Base-by-base conservation (phyloP, 805 yeast genomes). In the Osmozyma mogii region DNA sequence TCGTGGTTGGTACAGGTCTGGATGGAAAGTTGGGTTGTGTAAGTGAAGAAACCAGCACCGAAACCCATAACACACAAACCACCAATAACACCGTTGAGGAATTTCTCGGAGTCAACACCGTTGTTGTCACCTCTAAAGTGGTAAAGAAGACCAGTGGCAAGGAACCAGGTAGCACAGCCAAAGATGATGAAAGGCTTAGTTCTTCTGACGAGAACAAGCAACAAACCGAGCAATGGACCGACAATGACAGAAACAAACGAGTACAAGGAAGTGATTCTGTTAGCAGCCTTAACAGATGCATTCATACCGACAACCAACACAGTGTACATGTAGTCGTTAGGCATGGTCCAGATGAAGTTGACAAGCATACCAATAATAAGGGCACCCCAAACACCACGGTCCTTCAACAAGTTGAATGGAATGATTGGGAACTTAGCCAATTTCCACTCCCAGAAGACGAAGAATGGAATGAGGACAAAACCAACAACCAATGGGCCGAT, bases 361-460 rank as follows among this genome's bases (percentile, higher is more conserved):
- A 78, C 61, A 37, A 79, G 54, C 34, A 78, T 52, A 3, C 73
- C 78, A 37, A 79, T 65, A 17, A 62, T 45, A 34, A 78, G 45
- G n/a, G 88, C 81, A 9, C 84, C 59, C 80, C 84, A 78, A 18
- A 81, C 77, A 37, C 81, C 83, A 41, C 85, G 70, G 51, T 82
- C 83, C 35, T 61, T 72, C 45, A 82, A 49, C 37, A 78, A 60
- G 9, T 60, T 52, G 40, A 61, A 58, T 12, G 92, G 89, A 12
- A 73, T 52, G 24, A 83, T 49, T n/a, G 94, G 92, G 44, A 68
- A 62, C 28, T 50, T 57, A 12, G 87, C 74, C 36, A 58, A 60
- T 35, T 60, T 63, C 16, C 50, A 36, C 51, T 82, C 92, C 77
- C 81, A 80, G 13, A 52, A n/a, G 10, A 67, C 44, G 34, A 78